Conservation (phyloP, 352 stramenopile species). For the Thraustochytrium sp. region DNA sequence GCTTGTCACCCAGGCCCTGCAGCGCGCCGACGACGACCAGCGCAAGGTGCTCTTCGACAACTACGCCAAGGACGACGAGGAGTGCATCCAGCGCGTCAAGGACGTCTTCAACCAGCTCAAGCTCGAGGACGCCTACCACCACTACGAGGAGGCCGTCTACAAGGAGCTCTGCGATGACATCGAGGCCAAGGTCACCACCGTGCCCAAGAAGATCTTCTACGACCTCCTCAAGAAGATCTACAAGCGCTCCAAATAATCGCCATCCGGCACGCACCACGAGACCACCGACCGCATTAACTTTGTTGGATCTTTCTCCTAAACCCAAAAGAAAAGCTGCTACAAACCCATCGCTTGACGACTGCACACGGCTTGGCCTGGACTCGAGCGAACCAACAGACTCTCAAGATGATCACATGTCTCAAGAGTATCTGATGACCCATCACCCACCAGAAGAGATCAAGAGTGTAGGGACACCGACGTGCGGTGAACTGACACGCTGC, state of each 20-base stretch:
- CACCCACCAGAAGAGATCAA: too few species aligned
- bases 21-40: conserved; percentile 64
- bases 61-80: conserved; percentile 74
- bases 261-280: too few species aligned
- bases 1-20: conserved; percentile 89
- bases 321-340: too few species aligned
- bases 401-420: too few species aligned
- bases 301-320: too few species aligned
- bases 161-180: conserved; percentile 69
- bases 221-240: conserved; percentile 91
- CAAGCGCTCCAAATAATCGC: conserved; percentile 92
- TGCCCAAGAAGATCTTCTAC: conserved; percentile 84
- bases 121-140: conserved; percentile 72
- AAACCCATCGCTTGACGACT: too few species aligned
- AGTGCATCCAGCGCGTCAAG: conserved; percentile 80
- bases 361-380: too few species aligned
- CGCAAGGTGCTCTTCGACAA: conserved; percentile 65
- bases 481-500: too few species aligned
- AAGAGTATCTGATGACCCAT: too few species aligned
- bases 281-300: too few species aligned
- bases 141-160: conserved; percentile 89
- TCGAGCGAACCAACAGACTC: too few species aligned
- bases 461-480: too few species aligned
- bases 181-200: conserved; percentile 55
- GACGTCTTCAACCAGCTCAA: conserved; percentile 85